Percentiles rank a stretch among this genome's conserved stretches.
Evolutionary conservation across 176 grass and related monocot genomes (phyloP).

Genomic region (Themeda triandra): DNA sequence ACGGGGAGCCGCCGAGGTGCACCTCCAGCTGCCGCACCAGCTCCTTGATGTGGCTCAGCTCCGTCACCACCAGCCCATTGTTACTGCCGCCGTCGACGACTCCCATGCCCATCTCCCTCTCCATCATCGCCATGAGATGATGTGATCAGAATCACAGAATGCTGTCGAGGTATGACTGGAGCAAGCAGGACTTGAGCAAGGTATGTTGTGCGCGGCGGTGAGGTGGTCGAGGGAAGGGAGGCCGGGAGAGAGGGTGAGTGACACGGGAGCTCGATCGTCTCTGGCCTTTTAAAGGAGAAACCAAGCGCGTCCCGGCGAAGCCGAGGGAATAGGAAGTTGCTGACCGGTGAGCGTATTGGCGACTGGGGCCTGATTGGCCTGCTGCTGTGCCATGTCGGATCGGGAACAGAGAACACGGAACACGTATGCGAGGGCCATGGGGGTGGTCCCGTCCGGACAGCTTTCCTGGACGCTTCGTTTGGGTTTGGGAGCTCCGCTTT

Average conservation of each 20-base stretch:
- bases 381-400: not conserved
- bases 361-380: not conserved
- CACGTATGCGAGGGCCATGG: not conserved
- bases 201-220: not conserved
- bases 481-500: no score
- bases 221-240: not conserved
- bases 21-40: conserved; percentile 45
- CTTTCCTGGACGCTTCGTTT: not conserved
- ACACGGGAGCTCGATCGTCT: not conserved
- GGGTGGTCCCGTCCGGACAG: not conserved
- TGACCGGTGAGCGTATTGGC: not conserved
- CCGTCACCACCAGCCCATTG: conserved; percentile 26
- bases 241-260: not conserved
- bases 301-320: not conserved
- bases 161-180: not conserved
- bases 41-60: conserved; percentile 54
- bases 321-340: not conserved
- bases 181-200: not conserved
- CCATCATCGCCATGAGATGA: not conserved
- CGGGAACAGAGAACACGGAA: not conserved
- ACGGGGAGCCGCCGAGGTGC: conserved; percentile 18
- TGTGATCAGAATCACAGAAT: not conserved
- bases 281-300: not conserved
- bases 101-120: not conserved
- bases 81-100: conserved; percentile 25